phyloP scores from a whole-genome alignment of 2,329 filamentous ascomycete genomes.

The Stenocarpella maydis region DNA sequence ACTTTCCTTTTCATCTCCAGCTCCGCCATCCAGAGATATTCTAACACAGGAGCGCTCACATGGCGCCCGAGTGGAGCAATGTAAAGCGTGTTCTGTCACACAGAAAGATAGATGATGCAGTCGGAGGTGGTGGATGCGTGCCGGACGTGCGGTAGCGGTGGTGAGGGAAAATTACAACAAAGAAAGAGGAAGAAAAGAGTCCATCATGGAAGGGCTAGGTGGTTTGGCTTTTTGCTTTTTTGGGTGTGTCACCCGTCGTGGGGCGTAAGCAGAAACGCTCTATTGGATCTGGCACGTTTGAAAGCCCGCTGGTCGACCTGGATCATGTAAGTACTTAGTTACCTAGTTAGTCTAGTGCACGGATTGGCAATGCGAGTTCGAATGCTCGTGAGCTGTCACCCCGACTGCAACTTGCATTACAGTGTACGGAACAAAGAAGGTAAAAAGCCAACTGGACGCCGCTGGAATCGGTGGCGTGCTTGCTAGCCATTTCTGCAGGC shows the following conservation, averaged over 20 bases:
- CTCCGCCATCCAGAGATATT: not conserved
- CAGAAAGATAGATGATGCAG: not conserved
- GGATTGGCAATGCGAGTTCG: not conserved
- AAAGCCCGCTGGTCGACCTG: not conserved
- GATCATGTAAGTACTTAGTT: not conserved
- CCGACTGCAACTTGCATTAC: not conserved
- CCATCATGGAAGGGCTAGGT: not conserved
- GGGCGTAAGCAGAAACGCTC: constrained; percentile 3
- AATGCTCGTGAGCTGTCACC: not conserved
- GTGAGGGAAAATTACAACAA: not conserved
- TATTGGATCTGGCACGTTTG: constrained; percentile 8
- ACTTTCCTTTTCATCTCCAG: not conserved
- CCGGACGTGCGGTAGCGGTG: constrained; percentile 3
- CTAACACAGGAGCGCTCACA: not conserved
- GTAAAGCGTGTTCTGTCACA: not conserved
- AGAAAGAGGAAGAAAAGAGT: not conserved
- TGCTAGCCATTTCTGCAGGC: not conserved
- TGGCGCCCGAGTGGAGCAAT: not conserved
- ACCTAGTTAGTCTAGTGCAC: not conserved
- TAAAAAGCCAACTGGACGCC: not conserved
- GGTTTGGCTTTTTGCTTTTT: not conserved
- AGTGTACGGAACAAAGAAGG: not conserved
- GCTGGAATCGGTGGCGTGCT: not conserved
- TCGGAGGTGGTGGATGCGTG: not conserved
- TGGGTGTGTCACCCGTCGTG: not conserved